Evolutionary conservation across 441 rosid genomes (phyloP).

Genomic region (Pelargonium fulgidum): DNA sequence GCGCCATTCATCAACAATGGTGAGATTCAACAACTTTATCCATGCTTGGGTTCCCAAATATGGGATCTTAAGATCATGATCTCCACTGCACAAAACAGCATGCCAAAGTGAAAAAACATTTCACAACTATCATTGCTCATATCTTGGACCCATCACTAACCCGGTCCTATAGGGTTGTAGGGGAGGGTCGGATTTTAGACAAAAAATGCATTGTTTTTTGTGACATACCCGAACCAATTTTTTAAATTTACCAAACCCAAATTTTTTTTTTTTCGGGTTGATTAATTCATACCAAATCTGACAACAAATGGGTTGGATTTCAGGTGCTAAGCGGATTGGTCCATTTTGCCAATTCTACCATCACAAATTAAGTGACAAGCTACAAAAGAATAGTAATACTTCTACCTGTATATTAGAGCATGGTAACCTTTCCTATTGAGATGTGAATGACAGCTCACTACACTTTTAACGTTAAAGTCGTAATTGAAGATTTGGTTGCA

Average conservation of each 20-base stretch:
- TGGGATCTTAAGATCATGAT: slow-evolving; percentile 20
- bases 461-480: slow-evolving; percentile 12
- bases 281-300: no score
- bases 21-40: slow-evolving; percentile 23
- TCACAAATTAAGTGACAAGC: not conserved
- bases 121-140: no score
- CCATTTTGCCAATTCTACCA: not conserved
- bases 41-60: slow-evolving; percentile 21
- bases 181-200: no score
- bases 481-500: slow-evolving; percentile 25
- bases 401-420: slow-evolving; percentile 28
- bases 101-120: no score
- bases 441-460: slow-evolving; percentile 19
- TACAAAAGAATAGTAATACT: not conserved
- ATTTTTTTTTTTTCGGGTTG: no score
- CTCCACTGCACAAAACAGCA: slow-evolving; percentile 19
- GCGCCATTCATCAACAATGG: slow-evolving; percentile 16
- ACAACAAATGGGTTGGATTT: no score
- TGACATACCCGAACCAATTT: no score
- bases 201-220: no score
- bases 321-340: no score
- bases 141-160: no score
- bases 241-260: no score
- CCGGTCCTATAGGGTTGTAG: no score
- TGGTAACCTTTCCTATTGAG: slow-evolving; percentile 19